Evolutionary conservation across 805 yeast genomes (phyloP), one percentile per base, ranked within the genome.

Genomic region (Lachancea quebecensis): DNA sequence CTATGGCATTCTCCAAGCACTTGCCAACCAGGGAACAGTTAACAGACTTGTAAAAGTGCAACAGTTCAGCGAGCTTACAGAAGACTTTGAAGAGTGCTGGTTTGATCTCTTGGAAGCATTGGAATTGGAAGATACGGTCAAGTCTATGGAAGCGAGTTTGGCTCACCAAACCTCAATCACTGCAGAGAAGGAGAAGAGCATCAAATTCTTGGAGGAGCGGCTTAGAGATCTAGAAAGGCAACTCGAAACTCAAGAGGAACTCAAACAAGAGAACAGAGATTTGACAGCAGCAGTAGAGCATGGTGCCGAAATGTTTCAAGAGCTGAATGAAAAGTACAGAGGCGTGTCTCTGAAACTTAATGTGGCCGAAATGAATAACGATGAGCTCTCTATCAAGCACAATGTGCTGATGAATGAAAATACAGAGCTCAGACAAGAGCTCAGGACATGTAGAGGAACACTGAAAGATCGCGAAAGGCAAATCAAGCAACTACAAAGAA

Each of bases 1-100:
- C 28, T 44, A 36, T 34, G 47, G 47, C 8, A 44, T 44, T 17
- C 32, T 37, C 17, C 41, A 38, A 18, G 46, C 46, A 6, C 29
- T 43, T 31, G 32, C 37, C 15, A 40, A 40, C 25, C 43, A 40
- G 25, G 43, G 43, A 25, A 35, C 43, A 3, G 32, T 40, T 25
- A 40, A 27, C 27, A 40, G 34, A 14, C 21, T 40, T 10, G 43
- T 40, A 12, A 40, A 33, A 33, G 25, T 25, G 10, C 12, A 9
- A 10, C 37, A 40, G 15, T 4, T 33, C 12, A 35, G 31, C 16
- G 38, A 40, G 27, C 4, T 40, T 14, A 33, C 38, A 9, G 43
- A 40, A 25, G 43, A 40, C 18, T 40, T 40, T 32, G 43, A 40
- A 25, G 38, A 40, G 25, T 40, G 43, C 25, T 40, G 43, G 43